A percentile compares a stretch with the other conserved stretches of the same genome.
Conservation (phyloP, 2,329 filamentous ascomycete species). For the Podosphaera aphanis region DNA sequence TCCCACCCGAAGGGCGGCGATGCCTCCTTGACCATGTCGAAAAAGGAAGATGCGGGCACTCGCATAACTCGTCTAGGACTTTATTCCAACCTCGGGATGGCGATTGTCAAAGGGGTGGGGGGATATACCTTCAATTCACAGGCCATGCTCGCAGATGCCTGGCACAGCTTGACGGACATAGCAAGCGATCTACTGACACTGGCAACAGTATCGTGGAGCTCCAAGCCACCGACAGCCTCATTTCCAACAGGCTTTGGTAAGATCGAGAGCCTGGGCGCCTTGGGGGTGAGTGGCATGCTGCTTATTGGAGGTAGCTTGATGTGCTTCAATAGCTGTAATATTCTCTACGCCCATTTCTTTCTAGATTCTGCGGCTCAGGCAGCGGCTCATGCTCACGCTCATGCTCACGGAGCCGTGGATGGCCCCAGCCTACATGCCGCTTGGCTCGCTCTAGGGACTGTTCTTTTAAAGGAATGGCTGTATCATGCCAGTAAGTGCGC, state of each 20-base stretch:
- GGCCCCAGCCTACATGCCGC: slow-evolving; percentile 79
- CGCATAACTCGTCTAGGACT: slow-evolving; percentile 78
- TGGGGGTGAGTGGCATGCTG: slow-evolving; percentile 81
- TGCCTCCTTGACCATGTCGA: slow-evolving; percentile 53
- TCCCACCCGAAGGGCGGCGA: slow-evolving; percentile 59
- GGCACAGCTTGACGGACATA: slow-evolving; percentile 85
- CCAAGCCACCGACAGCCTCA: slow-evolving; percentile 57
- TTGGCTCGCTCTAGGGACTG: slow-evolving; percentile 79
- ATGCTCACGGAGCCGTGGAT: slow-evolving; percentile 32
- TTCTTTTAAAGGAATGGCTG: slow-evolving; percentile 86
- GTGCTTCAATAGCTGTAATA: slow-evolving; percentile 52
- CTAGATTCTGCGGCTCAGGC: slow-evolving; percentile 33
- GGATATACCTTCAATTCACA: slow-evolving; percentile 92
- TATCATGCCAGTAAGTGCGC: slow-evolving; percentile 69
- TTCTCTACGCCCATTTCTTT: slow-evolving; percentile 50
- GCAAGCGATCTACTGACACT: slow-evolving; percentile 88
- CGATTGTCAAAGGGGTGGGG: slow-evolving; percentile 72
- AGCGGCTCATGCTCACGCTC: slow-evolving; percentile 35
- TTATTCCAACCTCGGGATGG: slow-evolving; percentile 82
- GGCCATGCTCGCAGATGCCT: slow-evolving; percentile 76
- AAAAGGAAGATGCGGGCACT: slow-evolving; percentile 81
- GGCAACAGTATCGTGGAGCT: slow-evolving; percentile 78
- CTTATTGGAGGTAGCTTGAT: slow-evolving; percentile 79
- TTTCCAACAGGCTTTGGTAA: slow-evolving; percentile 92
- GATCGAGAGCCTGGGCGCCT: slow-evolving; percentile 81